These are phyloP conservation scores for Hortaea werneckii DNA, from an alignment of 2,329 filamentous ascomycete species.

Conservation along the genomic window DNA sequence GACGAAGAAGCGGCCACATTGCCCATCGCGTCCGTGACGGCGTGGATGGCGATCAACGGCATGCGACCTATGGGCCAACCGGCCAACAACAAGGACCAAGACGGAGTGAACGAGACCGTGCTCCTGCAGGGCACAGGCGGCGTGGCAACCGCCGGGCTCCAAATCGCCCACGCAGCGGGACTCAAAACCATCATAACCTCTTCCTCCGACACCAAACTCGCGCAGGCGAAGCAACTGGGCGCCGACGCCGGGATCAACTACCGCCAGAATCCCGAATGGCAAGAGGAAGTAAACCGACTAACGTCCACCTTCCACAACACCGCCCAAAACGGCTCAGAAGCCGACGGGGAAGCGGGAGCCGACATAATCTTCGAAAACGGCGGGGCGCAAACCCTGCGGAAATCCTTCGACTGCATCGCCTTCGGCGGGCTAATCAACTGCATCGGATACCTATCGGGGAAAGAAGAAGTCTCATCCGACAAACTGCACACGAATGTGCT, in stretches of 20 bases:
- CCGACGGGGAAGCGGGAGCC: conserved; percentile 24
- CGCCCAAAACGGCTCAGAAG: conserved; percentile 43
- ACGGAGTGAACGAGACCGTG: conserved; percentile 22
- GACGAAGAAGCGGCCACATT: conserved; percentile 52
- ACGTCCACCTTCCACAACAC: conserved; percentile 35
- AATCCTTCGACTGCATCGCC: conserved; percentile 33
- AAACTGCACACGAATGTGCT: conserved; percentile 51
- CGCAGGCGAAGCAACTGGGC: conserved; percentile 45
- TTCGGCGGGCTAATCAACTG: conserved; percentile 33
- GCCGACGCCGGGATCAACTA: conserved; percentile 54
- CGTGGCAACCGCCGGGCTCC: conserved; percentile 30
- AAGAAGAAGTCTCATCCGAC: conserved; percentile 46
- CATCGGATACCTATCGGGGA: conserved; percentile 38
- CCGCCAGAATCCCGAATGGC: conserved; percentile 48
- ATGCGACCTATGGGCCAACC: conserved; percentile 45
- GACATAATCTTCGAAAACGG: conserved; percentile 44
- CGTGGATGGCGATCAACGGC: conserved; percentile 57
- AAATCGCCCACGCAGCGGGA: conserved; percentile 34
- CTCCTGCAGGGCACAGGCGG: conserved; percentile 37
- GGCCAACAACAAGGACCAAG: conserved; percentile 29
- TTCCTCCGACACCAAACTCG: conserved; percentile 45
- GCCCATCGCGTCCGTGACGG: conserved; percentile 53
- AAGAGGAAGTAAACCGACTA: conserved; percentile 43
- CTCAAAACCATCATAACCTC: conserved; percentile 49
- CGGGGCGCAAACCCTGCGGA: conserved; percentile 40